A percentile compares a stretch with the other conserved stretches of the same genome.
Evolutionary conservation across 1,284 basidiomycete genomes (phyloP).

Genomic region (Ustilago trichophora): DNA sequence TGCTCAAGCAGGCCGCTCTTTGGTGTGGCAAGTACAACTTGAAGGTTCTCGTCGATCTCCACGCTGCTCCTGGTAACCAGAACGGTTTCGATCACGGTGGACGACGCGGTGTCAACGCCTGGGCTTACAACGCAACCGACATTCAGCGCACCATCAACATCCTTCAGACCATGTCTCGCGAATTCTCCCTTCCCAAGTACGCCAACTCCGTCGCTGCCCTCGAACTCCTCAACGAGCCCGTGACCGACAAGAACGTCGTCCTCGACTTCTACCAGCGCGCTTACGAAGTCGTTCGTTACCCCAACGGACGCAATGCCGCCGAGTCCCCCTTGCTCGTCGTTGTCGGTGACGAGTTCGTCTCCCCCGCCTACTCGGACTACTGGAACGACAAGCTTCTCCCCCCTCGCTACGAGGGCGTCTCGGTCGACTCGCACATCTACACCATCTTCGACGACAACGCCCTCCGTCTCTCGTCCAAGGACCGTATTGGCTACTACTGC

Average conservation of each 20-base stretch:
- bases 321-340: conserved; percentile 67
- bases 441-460: conserved; percentile 53
- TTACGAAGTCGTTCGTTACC: conserved; percentile 56
- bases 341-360: conserved; percentile 86
- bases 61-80: conserved; percentile 68
- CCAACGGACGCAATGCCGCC: conserved; percentile 22
- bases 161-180: conserved; percentile 70
- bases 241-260: conserved; percentile 37
- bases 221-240: conserved; percentile 62
- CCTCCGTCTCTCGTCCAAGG: conserved; percentile 29
- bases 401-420: conserved; percentile 73
- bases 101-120: conserved; percentile 74
- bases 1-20: conserved; percentile 73
- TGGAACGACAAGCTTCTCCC: conserved; percentile 78
- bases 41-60: conserved; percentile 81
- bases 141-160: conserved; percentile 77
- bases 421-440: conserved; percentile 73
- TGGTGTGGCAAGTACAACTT: conserved; percentile 82
- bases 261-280: conserved; percentile 51
- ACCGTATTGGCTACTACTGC: conserved; percentile 60
- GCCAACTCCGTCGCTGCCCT: conserved; percentile 52
- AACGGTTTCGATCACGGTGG: conserved; percentile 72
- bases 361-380: conserved; percentile 70
- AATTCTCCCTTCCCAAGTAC: conserved; percentile 53
- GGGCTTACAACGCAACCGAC: conserved; percentile 77